A percentile compares a stretch with the other conserved stretches of the same genome.
Conservation (phyloP, 345 rosid species). For the Corchorus olitorius region DNA sequence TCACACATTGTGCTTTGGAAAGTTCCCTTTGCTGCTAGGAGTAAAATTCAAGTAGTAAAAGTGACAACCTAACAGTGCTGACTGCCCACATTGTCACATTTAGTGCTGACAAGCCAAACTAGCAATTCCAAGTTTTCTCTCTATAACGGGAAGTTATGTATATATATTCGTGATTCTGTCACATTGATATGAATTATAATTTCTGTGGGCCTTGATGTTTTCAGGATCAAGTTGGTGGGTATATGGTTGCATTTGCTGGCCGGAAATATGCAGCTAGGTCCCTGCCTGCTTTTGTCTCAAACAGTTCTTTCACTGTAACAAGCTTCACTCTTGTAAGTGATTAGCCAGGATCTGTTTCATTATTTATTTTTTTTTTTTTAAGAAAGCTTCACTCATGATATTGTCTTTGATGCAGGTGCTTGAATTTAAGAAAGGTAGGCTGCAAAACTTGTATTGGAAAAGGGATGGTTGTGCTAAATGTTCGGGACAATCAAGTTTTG, state of each 20-base stretch:
- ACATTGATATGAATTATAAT: neutral
- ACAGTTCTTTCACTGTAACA: conserved; percentile 63
- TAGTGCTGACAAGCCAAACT: neutral
- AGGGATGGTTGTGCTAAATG: conserved; percentile 91
- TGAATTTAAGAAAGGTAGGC: conserved; percentile 88
- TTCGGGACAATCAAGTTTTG: conserved; percentile 52
- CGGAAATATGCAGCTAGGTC: conserved; percentile 97
- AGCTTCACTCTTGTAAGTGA: conserved; percentile 92
- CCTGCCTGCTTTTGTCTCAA: conserved; percentile 75
- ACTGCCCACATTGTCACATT: neutral
- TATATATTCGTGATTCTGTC: neutral
- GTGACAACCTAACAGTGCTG: neutral
- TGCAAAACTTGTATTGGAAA: conserved; percentile 93
- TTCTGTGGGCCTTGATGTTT: conserved; percentile 19
- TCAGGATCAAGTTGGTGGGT: conserved; percentile 72
- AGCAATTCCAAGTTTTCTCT: neutral
- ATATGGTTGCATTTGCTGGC: conserved; percentile 99
- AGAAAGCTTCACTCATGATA: neutral
- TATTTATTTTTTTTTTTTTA: conserved; percentile 7
- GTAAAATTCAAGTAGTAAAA: neutral
- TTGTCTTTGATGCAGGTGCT: conserved; percentile 58
- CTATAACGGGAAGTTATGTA: neutral
- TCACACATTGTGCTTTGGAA: neutral
- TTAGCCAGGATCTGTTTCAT: conserved; percentile 5
- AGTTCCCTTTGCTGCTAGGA: too few species aligned